Base-by-base conservation (phyloP, 441 rosid genomes). In the Eruca vesicaria region DNA sequence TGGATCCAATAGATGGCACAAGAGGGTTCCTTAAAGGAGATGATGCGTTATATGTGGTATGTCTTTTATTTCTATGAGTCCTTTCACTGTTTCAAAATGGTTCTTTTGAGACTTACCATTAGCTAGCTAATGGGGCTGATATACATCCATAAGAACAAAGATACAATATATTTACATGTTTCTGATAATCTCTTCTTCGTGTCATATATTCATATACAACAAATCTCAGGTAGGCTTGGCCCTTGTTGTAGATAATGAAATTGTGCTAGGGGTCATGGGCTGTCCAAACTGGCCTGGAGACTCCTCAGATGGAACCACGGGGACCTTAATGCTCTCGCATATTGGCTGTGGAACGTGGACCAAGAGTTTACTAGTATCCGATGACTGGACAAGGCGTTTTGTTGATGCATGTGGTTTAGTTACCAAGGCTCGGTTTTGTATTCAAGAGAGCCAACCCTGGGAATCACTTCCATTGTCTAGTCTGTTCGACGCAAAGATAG, bases 1-100 rank as follows among this genome's bases (percentile, higher is more conserved):
- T 95, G 84, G 96, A 92, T 83, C 98, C 98, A 68, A 88, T 92
- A 71, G 99, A 92, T 84, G 99, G 98, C 71, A 92, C 96, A 52
- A 82, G 73, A 64, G 99, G 97, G 66, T 92, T 95, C 81, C 83
- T 92, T 12, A 86, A 78, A 82, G 97, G 93, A 85, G 78, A 77
- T 19, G 88, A 86, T 59, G 92, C 94, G 69, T 77, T 89, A 38
- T 95, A 92, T 66, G 98, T 95, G 96, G 99, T 95, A 86, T 73
- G 84, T 63, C 60, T 60, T 23, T 50, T 55, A 55, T 21, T 29
- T 71, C 20, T 45, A 28, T 2, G 5, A 21, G 12, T 71, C 35
- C 63, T 66, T 77, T 59, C 7, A 28, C 4, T 52, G 38, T 50
- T 18, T n/a, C 26, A 12, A 16, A 57, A 11, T 21, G 72, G 45